These are phyloP conservation scores for Aureobasidium zeae DNA, from an alignment of 2,329 filamentous ascomycete genomes.

Conservation along the genomic window DNA sequence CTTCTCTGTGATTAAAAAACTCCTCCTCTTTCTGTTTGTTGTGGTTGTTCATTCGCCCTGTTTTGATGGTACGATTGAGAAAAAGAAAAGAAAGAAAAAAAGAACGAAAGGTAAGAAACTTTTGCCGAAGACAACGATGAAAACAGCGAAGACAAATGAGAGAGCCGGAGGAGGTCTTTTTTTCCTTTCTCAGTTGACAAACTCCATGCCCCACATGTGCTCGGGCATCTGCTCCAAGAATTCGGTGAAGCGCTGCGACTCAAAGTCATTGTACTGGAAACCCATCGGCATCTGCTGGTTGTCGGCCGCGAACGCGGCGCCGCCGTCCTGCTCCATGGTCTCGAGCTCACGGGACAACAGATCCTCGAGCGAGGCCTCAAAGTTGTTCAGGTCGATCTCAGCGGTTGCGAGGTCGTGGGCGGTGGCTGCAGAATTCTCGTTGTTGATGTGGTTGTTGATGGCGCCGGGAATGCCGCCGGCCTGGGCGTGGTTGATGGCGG, in stretches of 20 bases:
- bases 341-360: conserved; percentile 8
- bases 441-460: background rate
- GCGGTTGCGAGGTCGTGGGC: conserved; percentile 5
- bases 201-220: conserved; percentile 16
- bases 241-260: conserved; percentile 15
- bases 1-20: background rate
- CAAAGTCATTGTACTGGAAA: conserved; percentile 8
- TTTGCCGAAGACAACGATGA: background rate
- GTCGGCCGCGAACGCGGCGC: background rate
- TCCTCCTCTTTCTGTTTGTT: background rate
- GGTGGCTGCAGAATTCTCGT: no score
- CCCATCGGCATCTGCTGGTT: no score
- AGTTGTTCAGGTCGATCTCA: conserved; percentile 4
- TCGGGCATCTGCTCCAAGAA: conserved; percentile 16
- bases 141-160: background rate
- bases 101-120: background rate
- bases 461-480: conserved; percentile 2
- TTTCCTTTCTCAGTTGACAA: conserved; percentile 13
- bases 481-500: background rate
- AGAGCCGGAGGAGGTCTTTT: no score
- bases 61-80: no score
- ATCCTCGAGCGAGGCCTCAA: conserved; percentile 13
- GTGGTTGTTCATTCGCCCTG: background rate
- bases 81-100: background rate
- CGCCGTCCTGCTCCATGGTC: conserved; percentile 6